Evolutionary conservation across 1,139 yeast genomes (phyloP), one percentile per base, ranked within the genome.

Genomic region (Wickerhamomyces sp.): DNA sequence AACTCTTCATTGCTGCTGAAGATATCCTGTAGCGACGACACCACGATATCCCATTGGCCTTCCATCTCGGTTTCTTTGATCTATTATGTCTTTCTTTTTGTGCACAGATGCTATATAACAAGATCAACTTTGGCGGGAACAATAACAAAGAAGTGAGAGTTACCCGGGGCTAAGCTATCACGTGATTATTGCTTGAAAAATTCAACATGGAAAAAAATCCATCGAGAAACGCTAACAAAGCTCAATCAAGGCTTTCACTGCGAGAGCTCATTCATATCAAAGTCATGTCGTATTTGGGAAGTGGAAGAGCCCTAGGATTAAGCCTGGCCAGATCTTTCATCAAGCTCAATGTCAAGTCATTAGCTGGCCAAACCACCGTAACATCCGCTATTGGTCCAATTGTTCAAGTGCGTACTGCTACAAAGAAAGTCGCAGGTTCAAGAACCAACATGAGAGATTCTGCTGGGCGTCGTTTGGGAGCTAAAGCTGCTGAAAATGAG

Each of bases 381-480:
- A 18, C 23, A 18, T 18, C 23, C 23, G 23, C 14, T 6, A 26
- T 27, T 11, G 48, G 48, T 11, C 45, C 50, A 10, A 42, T 43
- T 7, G 40, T 47, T 35, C 87, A 80, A 58, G 77, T 88, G 23
- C 91, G 99, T 75, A 81, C 82, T 33, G 97, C 99, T 32, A 90
- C 97, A 34, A 93, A 93, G 67, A 84, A 81, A 62, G 97, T 94
- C 6, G 89, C 95, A 15, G 97, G 98, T 56, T 90, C 97, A 31
- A 86, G 81, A 67, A 87, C 96, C 39, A 87, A 86, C 56, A 91
- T 87, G 79, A 85, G 87, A 65, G 97, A 91, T 66, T 91, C 99
- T 23, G 91, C 93, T 5, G 99, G 99, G 72, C 81, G 95, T 67
- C 75, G 98, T 62, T 72, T 93, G 45, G 99, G 99, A 32, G 87